phyloP scores from a whole-genome alignment of 352 stramenopile species.

The Phytopythium delawarense region DNA sequence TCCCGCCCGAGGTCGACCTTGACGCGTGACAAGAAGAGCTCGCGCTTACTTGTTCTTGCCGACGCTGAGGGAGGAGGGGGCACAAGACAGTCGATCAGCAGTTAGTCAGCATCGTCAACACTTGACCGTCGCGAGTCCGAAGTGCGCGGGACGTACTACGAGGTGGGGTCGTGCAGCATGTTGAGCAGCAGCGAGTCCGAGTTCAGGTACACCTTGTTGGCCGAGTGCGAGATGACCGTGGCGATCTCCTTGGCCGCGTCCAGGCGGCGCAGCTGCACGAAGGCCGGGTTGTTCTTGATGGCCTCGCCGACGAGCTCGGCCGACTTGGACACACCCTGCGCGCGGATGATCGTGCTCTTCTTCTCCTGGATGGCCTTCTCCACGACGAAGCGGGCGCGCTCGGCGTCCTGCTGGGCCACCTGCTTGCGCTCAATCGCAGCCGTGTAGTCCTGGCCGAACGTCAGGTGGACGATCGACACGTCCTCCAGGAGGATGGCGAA shows the following conservation, averaged over 20 bases:
- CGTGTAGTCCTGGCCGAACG: constrained; percentile 98
- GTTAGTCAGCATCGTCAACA: constrained; percentile 4
- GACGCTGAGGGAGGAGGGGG: constrained; percentile 9
- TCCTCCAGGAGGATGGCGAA: constrained; percentile 96
- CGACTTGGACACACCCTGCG: constrained; percentile 97
- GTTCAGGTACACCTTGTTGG: constrained; percentile 98
- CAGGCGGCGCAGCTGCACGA: constrained; percentile 98
- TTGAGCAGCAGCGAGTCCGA: constrained; percentile 98
- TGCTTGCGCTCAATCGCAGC: constrained; percentile 99
- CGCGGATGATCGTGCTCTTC: constrained; percentile 97
- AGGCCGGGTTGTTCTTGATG: constrained; percentile 99
- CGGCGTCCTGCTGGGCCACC: constrained; percentile 99
- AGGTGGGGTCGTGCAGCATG: constrained; percentile 79
- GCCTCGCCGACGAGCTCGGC: constrained; percentile 97
- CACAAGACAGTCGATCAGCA: background rate
- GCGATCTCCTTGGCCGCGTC: constrained; percentile 99
- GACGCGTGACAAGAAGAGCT: background rate
- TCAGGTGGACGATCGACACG: constrained; percentile 99
- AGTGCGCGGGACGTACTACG: constrained; percentile 35
- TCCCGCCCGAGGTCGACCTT: too few relatives aligned
- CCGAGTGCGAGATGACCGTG: constrained; percentile 91
- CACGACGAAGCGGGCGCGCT: constrained; percentile 98
- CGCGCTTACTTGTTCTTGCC: constrained; percentile 42
- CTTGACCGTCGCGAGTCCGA: background rate
- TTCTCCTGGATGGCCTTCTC: constrained; percentile 99